These are phyloP conservation scores for Fusarium sacchari DNA, from an alignment of 2,329 filamentous ascomycete genomes.

Conservation along the genomic window DNA sequence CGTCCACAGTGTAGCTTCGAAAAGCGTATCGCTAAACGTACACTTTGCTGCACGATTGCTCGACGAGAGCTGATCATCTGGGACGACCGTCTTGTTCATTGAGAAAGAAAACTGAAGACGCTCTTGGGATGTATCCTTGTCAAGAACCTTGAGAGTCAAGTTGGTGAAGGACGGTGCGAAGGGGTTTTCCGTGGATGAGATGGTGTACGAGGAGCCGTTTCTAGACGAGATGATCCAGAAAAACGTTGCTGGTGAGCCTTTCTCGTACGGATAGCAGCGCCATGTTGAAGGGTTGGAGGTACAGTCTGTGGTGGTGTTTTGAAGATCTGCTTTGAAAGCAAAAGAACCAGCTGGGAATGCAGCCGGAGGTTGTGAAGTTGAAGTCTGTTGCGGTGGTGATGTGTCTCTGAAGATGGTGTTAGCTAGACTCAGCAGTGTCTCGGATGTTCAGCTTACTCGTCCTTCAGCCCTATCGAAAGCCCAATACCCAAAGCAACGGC, in stretches of 20 bases:
- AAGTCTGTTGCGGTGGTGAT: background rate
- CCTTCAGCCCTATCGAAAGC: constrained; percentile 52
- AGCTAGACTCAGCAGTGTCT: background rate
- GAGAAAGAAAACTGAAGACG: constrained; percentile 67
- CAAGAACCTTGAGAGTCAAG: constrained; percentile 59
- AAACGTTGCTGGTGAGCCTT: constrained; percentile 61
- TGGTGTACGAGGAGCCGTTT: constrained; percentile 56
- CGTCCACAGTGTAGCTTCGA: constrained; percentile 71
- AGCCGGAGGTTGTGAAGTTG: constrained; percentile 10
- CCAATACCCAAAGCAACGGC: constrained; percentile 53
- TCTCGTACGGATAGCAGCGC: constrained; percentile 67
- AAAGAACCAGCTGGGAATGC: constrained; percentile 71
- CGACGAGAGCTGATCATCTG: constrained; percentile 54
- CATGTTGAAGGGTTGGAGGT: constrained; percentile 68
- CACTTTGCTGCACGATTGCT: constrained; percentile 62
- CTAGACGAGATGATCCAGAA: constrained; percentile 67
- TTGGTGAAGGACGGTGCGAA: constrained; percentile 67
- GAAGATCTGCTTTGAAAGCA: constrained; percentile 67
- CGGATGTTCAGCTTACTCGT: constrained; percentile 45
- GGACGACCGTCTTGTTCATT: constrained; percentile 63
- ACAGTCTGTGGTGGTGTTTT: constrained; percentile 63
- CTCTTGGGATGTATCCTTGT: constrained; percentile 59
- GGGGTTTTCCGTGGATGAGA: constrained; percentile 66
- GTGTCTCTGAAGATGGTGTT: constrained; percentile 5
- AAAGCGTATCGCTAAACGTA: constrained; percentile 65